Conservation (phyloP, 768 basidiomycete species). For the Panus rudis region DNA sequence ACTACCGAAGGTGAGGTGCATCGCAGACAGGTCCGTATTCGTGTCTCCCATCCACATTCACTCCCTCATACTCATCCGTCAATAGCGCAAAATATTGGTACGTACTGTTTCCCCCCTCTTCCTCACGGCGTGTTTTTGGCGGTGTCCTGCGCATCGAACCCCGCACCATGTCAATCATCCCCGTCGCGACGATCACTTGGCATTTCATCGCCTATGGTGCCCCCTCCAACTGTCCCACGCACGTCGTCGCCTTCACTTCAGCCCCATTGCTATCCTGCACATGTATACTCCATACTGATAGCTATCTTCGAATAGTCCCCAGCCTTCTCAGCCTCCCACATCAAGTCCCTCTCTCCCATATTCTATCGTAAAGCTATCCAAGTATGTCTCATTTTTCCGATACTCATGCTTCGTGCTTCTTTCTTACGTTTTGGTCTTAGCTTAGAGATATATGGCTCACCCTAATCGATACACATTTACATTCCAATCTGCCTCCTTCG, state of each 20-base stretch:
- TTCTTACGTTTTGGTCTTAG: slow-evolving; percentile 23
- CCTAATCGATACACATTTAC: slow-evolving; percentile 13
- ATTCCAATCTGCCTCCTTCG: not conserved
- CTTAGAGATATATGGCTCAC: slow-evolving; percentile 38
- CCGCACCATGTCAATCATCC: slow-evolving; percentile 2
- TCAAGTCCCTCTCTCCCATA: slow-evolving; percentile 45
- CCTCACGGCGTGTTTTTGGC: not conserved
- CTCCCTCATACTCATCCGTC: not conserved
- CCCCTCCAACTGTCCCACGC: too few species aligned
- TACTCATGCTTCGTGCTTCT: not conserved
- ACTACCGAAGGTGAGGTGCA: slow-evolving; percentile 52
- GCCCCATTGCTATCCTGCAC: too few species aligned
- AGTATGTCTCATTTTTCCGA: slow-evolving; percentile 24
- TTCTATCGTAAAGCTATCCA: slow-evolving; percentile 53
- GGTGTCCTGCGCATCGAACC: not conserved
- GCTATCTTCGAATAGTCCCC: slow-evolving; percentile 31
- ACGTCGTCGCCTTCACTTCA: too few species aligned
- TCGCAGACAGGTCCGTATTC: slow-evolving; percentile 38
- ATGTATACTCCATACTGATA: slow-evolving; percentile 5
- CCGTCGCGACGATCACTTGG: too few species aligned
- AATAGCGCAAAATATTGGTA: slow-evolving; percentile 45
- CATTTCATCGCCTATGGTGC: too few species aligned
- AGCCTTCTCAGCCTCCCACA: slow-evolving; percentile 43
- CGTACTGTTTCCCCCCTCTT: slow-evolving; percentile 23
- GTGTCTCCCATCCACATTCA: not conserved